Conservation (phyloP, 225 moss, liverwort and hornwort genomes). For the Thuidium tamariscinum region DNA sequence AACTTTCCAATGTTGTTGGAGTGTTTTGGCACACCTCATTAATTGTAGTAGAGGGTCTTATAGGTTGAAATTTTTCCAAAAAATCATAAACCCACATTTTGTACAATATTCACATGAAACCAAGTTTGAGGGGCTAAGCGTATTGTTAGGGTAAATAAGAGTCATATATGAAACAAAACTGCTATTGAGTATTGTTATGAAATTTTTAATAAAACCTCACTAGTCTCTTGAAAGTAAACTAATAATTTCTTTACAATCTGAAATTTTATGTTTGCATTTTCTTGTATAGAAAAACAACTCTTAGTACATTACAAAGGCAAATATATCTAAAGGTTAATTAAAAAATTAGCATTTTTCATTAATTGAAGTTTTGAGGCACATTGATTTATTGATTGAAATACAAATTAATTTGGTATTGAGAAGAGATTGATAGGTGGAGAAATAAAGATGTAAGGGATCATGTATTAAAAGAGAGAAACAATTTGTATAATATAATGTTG, state of each 20-base stretch:
- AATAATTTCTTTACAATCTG: accelerated
- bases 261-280: background rate
- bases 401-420: background rate
- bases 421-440: background rate
- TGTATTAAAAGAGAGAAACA: background rate
- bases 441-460: background rate
- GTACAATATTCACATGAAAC: background rate
- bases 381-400: background rate
- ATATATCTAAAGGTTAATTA: no score
- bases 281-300: no score
- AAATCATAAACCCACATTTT: background rate
- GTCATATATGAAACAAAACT: background rate
- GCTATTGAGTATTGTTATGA: background rate
- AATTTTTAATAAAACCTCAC: background rate
- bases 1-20: background rate
- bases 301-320: no score
- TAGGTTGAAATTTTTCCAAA: background rate
- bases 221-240: background rate
- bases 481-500: background rate
- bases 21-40: background rate
- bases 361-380: background rate
- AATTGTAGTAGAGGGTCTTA: accelerated
- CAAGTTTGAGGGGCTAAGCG: no score
- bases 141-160: background rate
- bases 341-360: background rate